Percentiles rank a stretch among this genome's conserved stretches.
Conservation (phyloP, 148 eudicot species). For the Camellia lanceoleosa region DNA sequence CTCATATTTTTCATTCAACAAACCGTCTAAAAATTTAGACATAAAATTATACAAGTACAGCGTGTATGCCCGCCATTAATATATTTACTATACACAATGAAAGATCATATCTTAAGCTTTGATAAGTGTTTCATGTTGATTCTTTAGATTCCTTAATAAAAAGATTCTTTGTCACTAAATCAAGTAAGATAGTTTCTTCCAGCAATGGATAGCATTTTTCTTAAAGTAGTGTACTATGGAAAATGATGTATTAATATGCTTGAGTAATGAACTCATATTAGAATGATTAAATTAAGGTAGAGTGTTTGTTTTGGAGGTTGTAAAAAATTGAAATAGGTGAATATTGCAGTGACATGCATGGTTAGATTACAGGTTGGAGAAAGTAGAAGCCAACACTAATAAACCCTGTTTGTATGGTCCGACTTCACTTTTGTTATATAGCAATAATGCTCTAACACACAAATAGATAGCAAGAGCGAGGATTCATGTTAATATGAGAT, state of each 20-base stretch:
- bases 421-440: not conserved
- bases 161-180: constrained; percentile 11
- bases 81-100: not conserved
- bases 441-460: too few relatives aligned
- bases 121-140: not conserved
- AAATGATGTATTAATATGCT: constrained; percentile 6
- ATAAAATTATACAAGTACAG: too few relatives aligned
- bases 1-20: too few relatives aligned
- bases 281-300: not conserved
- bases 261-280: constrained; percentile 12
- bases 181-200: not conserved
- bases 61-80: too few relatives aligned
- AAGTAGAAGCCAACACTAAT: not conserved
- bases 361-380: not conserved
- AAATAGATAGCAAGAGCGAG: too few relatives aligned
- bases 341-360: not conserved
- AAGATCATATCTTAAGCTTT: not conserved
- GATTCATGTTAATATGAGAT: too few relatives aligned
- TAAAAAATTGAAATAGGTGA: too few relatives aligned
- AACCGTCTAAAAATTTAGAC: too few relatives aligned
- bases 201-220: not conserved
- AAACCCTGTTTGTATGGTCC: not conserved
- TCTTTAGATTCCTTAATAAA: not conserved
- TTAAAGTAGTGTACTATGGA: not conserved
- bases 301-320: not conserved